Base-by-base conservation (phyloP, 2,329 filamentous ascomycete genomes). In the Ophiocordyceps polyrhachis-furcata region DNA sequence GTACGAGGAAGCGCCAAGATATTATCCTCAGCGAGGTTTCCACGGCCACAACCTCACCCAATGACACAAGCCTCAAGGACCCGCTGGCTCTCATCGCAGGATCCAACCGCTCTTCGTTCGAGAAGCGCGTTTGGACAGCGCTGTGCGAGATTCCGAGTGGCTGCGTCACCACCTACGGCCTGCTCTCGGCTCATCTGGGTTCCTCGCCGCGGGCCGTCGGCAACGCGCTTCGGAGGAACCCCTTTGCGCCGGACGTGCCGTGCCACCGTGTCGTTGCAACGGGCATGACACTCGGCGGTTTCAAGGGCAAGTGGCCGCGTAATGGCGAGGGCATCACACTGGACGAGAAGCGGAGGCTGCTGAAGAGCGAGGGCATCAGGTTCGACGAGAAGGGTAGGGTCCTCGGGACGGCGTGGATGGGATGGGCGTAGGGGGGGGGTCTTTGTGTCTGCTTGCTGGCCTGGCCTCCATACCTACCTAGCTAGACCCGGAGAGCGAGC, bases 201-300 rank as follows among this genome's bases (percentile, higher is more conserved):
- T 85, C 82, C 20, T 84, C 81, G 4, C 81, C 84, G 2, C 70
- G 84, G 40, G 84, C 84, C 0, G 75, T 91, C 5, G 84, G 84
- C 15, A 85, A 83, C 47, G 83, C 83, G 2, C 67, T 93, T 55
- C 73, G 81, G 17, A 67, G 71, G 11, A 93, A 93, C 57, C 85
- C 85, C 0, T 93, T 89, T 54, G 85, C 86, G 14, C 85, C 86
- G 0, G 71, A 75, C 31, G 81, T 89, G 5, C 86, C 85, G 1
- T 93, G 85, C 49, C 85, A 93, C 60, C 73, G 86, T 11, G 81
- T 89, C 20, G 73, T 93, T 42, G 82, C 83, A 6, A 79, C 76
- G 38, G 79, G 79, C 44, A 79, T 83, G 13, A 68, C 69, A n/a
- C 60, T 86, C 20, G 81, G 81, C 40, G 80, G 81, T 0, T 85